Base-by-base conservation (phyloP, 805 yeast genomes). In the Phaffomyces opuntiae region DNA sequence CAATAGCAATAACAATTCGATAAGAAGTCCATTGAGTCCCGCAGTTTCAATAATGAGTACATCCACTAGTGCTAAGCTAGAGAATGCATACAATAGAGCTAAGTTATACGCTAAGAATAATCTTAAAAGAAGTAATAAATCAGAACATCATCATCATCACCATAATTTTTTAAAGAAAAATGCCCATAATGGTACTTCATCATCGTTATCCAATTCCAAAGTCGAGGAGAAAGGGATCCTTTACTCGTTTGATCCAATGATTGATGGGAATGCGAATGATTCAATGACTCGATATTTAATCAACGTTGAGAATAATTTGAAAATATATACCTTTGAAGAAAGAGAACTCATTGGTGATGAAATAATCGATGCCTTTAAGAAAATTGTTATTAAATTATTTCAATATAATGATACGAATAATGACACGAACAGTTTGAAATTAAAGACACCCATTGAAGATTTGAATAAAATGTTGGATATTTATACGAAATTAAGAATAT, bases 381-480 rank as follows among this genome's bases (percentile, higher is more conserved):
- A 68, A 3, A 55, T 70, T 7, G 64, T 74, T 0, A 56, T 67
- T 24, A 75, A 81, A 1, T 50, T 80, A 9, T 80, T 79, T 11
- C 31, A 29, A 4, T 29, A 11, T 53, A 57, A 59, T 42, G 73
- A 77, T n/a, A 77, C 72, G 29, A 24, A 42, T 13, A 27, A 34
- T 11, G 35, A 21, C 24, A 21, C 24, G 1, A 21, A 43, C 1
- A 42, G 45, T 13, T 35, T 55, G 12, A 54, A 47, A 35, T 52
- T 78, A 35, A 65, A 73, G 17, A 71, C 73, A 0, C 80, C 83
- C 0, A 70, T 80, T 3, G 86, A 80, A 50, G 83, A 80, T 53
- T 61, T 75, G 21, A 79, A 78, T 53, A 70, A 68, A 39, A 60
- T 78, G 44, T 73, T 78, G 6, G 51, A 62, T 21, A 58, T 66